Base-by-base conservation (phyloP, 495 filamentous ascomycete species). In the Letharia lupina region DNA sequence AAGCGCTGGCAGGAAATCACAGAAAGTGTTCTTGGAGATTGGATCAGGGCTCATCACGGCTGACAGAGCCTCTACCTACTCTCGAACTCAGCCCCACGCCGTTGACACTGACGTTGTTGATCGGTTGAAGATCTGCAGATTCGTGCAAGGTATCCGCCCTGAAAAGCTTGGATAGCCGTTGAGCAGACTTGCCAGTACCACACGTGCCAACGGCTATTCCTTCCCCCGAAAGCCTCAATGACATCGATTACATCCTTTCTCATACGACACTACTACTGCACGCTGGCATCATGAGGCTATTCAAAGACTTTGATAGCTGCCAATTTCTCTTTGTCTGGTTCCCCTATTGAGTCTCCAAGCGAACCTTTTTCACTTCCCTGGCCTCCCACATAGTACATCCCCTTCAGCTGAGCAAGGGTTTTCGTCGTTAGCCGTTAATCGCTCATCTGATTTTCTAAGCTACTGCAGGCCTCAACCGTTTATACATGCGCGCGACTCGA, bases 111-210 rank as follows among this genome's bases (percentile, higher is more conserved):
- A 42, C 40, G 40, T 42, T 42, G 40, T 42, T 10, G 40, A 12
- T 42, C 10, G 40, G 40, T 42, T 10, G 40, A 42, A 42, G 12
- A 7, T 20, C 23, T 28, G 23, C 23, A 47, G 18, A 47, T 47
- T 47, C 8, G 15, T 47, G 44, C 44, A 16, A 47, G 18, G 13
- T 54, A 54, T 23, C 45, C 8, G 48, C 48, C 48, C 31, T 33
- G 54, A 50, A 65, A 50, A 48, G n/a, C 56, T 52, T 65, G 56
- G 41, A 65, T 48, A 60, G 57, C 57, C 64, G 56, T 65, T 52
- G 20, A 28, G 42, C 33, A 50, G 23, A 54, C 48, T 8, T 47
- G 44, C 44, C 18, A 16, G 10, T 18, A 6, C 3, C 4, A 23
- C 20, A 61, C 18, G n/a, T 9, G 31, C 31, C 2, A 2, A 45